phyloP scores from a whole-genome alignment of 2,329 filamentous ascomycete species.

The Colletotrichum sp. region DNA sequence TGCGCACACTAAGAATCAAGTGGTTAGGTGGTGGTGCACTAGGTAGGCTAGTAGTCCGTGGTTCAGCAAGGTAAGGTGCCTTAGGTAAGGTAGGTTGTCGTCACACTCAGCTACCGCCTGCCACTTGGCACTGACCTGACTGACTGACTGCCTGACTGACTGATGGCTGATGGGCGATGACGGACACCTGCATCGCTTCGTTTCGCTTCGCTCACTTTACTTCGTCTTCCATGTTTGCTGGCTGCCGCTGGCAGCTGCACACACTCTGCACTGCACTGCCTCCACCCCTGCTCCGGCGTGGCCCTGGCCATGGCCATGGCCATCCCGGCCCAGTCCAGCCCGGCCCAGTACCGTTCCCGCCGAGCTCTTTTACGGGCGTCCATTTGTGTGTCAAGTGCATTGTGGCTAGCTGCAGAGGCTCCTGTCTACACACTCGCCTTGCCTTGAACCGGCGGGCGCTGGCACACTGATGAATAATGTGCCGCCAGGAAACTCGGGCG shows the following conservation, averaged over 20 bases:
- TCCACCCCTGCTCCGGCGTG: constrained; percentile 4
- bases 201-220: not conserved
- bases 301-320: not conserved
- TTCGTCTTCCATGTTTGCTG: not conserved
- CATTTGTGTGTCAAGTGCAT: not conserved
- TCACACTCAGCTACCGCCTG: not conserved
- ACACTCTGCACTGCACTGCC: not conserved
- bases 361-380: not conserved
- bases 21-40: not conserved
- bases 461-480: not conserved
- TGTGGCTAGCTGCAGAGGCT: not conserved
- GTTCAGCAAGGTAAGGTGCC: not conserved
- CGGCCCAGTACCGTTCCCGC: not conserved
- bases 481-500: not conserved
- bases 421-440: not conserved
- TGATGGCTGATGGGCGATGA: not conserved
- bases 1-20: not conserved
- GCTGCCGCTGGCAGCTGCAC: not conserved
- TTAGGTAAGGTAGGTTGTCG: not conserved
- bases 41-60: not conserved
- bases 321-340: not conserved
- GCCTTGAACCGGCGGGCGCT: not conserved
- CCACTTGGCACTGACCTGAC: not conserved
- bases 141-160: not conserved
- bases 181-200: not conserved